Conservation (phyloP, 2,329 filamentous ascomycete species). For the Arthroderma sp. region DNA sequence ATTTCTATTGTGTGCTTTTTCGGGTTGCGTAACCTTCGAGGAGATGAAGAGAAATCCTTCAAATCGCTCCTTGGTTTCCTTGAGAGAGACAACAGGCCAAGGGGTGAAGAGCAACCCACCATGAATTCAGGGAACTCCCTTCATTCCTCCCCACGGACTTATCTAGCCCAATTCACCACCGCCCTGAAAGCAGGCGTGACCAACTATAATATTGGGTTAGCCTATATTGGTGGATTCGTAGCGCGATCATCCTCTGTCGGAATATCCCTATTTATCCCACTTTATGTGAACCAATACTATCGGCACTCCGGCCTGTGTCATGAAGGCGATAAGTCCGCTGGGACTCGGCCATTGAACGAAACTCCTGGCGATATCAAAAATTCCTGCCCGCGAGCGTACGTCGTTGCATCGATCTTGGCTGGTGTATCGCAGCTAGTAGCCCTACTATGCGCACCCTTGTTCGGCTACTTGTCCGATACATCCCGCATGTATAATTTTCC, state of each 20-base stretch:
- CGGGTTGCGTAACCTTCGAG: slow-evolving; percentile 55
- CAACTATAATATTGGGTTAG: slow-evolving; percentile 68
- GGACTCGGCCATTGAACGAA: slow-evolving; percentile 15
- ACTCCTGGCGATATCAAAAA: slow-evolving; percentile 57
- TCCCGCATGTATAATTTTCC: slow-evolving; percentile 58
- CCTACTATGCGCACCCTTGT: slow-evolving; percentile 70
- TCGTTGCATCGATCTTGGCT: slow-evolving; percentile 73
- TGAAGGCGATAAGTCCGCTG: slow-evolving; percentile 17
- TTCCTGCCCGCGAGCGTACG: slow-evolving; percentile 75
- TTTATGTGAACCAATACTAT: slow-evolving; percentile 87
- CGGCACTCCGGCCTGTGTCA: slow-evolving; percentile 64
- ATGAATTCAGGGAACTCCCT: not conserved
- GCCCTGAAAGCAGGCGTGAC: slow-evolving; percentile 59
- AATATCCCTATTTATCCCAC: slow-evolving; percentile 86
- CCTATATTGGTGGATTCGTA: slow-evolving; percentile 88
- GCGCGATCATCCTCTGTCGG: slow-evolving; percentile 88
- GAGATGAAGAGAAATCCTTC: slow-evolving; percentile 69
- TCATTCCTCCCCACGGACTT: slow-evolving; percentile 16
- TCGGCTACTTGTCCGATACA: slow-evolving; percentile 71
- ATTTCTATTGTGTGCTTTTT: slow-evolving; percentile 67
- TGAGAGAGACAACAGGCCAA: not conserved
- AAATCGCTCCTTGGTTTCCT: slow-evolving; percentile 16
- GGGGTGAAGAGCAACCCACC: not conserved
- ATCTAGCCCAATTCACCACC: slow-evolving; percentile 47
- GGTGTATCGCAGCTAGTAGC: slow-evolving; percentile 81